Evolutionary conservation across 441 rosid genomes (phyloP), one percentile per base, ranked within the genome.

Genomic region (Macaranga tanarius): DNA sequence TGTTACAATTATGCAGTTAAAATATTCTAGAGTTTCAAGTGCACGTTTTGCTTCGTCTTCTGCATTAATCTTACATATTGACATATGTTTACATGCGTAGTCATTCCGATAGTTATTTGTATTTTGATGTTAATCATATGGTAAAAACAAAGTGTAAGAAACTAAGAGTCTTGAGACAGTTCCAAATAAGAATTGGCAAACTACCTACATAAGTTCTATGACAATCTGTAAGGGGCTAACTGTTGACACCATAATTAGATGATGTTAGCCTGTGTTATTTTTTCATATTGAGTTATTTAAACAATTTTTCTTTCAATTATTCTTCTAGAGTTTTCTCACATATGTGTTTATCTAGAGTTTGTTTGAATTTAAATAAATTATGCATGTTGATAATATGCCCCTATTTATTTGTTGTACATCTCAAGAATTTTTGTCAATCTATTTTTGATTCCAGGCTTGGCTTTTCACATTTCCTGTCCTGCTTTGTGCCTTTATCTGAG

Each of bases 401-500:
- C 65, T 31, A 9, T 23, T 55, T 55, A 15, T 55, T 38, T 20
- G 20, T 31, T 50, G 8, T 31, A n/a, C 25, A 28, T 4, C 31
- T 7, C 7, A 7, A 4, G 3, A 70, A 12, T 16, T 58, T 70
- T 13, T 9, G 34, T 42, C 34, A 10, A n/a, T 45, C 25, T 70
- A 3, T 48, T 17, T 19, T 11, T 34, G 17, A 58, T 16, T 25
- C 65, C 65, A 34, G 12, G 7, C 16, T 58, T 58, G n/a, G 56
- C 38, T 42, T 42, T 40, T 22, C 23, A 50, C 17, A 6, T 48
- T 13, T 17, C 28, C 12, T 15, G 4, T 48, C 15, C n/a, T 74
- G 61, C 34, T 57, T 67, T 44, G 20, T 73, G 26, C 51, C n/a
- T 28, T 28, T 45, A 17, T 44, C 25, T 71, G 25, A 34, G 62